These are phyloP conservation scores for Trichoderma sp. DNA, from an alignment of 2,329 filamentous ascomycete species.

Conservation along the genomic window DNA sequence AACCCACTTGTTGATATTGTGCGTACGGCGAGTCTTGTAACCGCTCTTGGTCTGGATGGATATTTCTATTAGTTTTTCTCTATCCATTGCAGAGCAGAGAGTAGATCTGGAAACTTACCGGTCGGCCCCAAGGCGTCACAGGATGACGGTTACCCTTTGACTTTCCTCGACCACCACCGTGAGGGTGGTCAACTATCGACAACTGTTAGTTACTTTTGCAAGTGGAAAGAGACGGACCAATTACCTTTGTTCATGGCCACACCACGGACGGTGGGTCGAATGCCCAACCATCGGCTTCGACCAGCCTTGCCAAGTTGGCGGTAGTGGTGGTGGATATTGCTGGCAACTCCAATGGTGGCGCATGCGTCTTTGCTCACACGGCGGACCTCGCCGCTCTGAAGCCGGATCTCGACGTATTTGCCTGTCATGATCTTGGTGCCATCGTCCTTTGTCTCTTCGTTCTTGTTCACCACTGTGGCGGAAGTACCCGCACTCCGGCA, in stretches of 20 bases:
- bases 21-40: constrained; percentile 86
- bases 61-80: not conserved
- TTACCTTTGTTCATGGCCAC: constrained; percentile 95
- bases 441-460: constrained; percentile 65
- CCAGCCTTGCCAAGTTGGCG: constrained; percentile 92
- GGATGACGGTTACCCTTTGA: constrained; percentile 97
- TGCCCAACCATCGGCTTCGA: constrained; percentile 88
- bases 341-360: constrained; percentile 89
- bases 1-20: constrained; percentile 89
- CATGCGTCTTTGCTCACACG: constrained; percentile 89
- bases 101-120: constrained; percentile 58
- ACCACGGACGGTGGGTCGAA: constrained; percentile 92
- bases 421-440: constrained; percentile 62
- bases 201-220: constrained; percentile 1
- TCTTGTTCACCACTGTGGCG: constrained; percentile 83
- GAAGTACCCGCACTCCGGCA: constrained; percentile 94
- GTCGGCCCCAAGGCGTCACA: constrained; percentile 93
- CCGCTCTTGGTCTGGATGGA: constrained; percentile 66
- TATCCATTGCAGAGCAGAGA: not conserved
- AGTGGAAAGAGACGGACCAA: constrained; percentile 26
- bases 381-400: constrained; percentile 91
- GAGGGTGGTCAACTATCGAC: constrained; percentile 77
- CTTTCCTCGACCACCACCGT: constrained; percentile 98
- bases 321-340: constrained; percentile 90
- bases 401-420: constrained; percentile 75